Evolutionary conservation across 768 basidiomycete genomes (phyloP), one percentile per base, ranked within the genome.

Genomic region (Suillus discolor): DNA sequence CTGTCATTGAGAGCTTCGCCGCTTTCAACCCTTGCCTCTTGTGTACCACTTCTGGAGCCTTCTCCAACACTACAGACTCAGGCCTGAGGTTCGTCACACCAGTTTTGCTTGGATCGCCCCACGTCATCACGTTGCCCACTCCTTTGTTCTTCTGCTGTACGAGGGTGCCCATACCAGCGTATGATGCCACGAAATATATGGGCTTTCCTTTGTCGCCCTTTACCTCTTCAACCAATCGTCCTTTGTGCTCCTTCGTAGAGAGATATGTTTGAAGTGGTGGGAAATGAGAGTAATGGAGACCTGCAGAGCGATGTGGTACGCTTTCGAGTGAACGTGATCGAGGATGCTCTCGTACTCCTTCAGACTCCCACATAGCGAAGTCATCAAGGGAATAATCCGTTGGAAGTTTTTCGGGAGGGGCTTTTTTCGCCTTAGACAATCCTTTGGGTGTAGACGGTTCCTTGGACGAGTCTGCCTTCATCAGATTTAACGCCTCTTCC

Each of bases 291-390:
- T 94, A 94, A 54, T 79, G 77, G 49, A 93, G 80, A 4, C 85
- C 93, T 45, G 82, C 91, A 44, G 77, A 81, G 34, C 78, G 81
- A 69, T 94, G 93, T 0, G 91, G 91, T 63, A 85, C 81, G 51
- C 84, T 88, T 66, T 87, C 86, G 67, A 94, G 88, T 47, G 70
- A 69, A 62, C 68, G 77, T 44, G 65, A 74, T 25, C 69, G 67
- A 69, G 61, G 64, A 71, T 69, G 55, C 69, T 69, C 39, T 71
- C 63, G 41, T 49, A 31, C 4, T 63, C 68, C 38, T 71, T 70
- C 49, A 65, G 28, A 28, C 68, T 69, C 57, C 59, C 47, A 71
- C 75, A 67, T 74, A 51, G 67, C 70, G 69, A 86, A 75, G 82
- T 86, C 87, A 2, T 60, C 51, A 7, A 77, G 73, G 68, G 81